Percentiles rank a stretch among this genome's conserved stretches.
Evolutionary conservation across 202 grass and related monocot genomes (phyloP).

Genomic region (Digitaria exilis): DNA sequence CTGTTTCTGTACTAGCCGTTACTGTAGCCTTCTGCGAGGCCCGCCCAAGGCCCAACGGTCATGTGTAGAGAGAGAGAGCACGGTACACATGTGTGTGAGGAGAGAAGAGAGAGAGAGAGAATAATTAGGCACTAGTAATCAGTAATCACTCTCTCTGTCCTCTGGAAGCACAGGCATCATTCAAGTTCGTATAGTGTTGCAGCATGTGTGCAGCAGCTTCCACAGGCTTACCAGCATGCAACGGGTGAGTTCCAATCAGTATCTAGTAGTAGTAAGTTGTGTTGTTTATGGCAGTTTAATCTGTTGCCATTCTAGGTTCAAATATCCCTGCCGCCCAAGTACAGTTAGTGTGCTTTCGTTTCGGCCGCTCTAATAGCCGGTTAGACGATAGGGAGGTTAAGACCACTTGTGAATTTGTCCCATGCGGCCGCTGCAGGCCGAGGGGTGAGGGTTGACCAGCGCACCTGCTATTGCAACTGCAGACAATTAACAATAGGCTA

Average conservation of each 20-base stretch:
- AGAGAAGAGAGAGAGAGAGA: not conserved
- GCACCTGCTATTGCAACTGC: not conserved
- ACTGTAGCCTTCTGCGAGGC: not conserved
- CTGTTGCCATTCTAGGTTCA: too few species aligned
- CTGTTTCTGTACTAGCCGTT: constrained; percentile 40
- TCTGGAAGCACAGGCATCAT: not conserved
- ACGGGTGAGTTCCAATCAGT: not conserved
- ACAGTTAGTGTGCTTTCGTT: not conserved
- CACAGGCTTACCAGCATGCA: not conserved
- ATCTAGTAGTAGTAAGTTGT: too few species aligned
- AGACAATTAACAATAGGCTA: not conserved
- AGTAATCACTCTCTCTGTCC: not conserved
- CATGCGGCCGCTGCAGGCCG: not conserved
- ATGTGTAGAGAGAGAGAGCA: not conserved
- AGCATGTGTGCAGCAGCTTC: not conserved
- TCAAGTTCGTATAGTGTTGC: not conserved
- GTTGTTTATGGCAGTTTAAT: not conserved
- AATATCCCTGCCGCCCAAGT: not conserved
- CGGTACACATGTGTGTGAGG: too few species aligned
- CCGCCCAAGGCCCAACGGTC: constrained; percentile 50
- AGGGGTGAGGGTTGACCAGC: not conserved
- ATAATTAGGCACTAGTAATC: not conserved
- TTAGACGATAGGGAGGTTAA: too few species aligned
- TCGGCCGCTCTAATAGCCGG: constrained; percentile 6
- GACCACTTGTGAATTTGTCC: too few species aligned